Conservation (phyloP, 805 yeast species). For the Candida chilensis region DNA sequence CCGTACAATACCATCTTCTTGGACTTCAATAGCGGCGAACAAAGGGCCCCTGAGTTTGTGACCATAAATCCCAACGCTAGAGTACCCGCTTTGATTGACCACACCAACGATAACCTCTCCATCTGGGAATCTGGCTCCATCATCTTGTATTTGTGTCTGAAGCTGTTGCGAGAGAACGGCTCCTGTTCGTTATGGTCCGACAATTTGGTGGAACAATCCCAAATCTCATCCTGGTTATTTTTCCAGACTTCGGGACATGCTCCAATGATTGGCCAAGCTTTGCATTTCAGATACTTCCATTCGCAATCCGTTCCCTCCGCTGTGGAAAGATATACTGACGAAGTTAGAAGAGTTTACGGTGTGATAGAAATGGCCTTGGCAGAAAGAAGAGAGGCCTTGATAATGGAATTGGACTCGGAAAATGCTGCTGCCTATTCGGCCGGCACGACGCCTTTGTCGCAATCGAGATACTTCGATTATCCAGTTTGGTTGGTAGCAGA, state of each 20-base stretch:
- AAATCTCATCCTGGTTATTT: conserved; percentile 81
- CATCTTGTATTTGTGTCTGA: conserved; percentile 70
- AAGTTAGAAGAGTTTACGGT: conserved; percentile 87
- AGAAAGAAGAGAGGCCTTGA: conserved; percentile 81
- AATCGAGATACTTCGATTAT: conserved; percentile 79
- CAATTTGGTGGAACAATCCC: conserved; percentile 70
- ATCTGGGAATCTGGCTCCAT: conserved; percentile 97
- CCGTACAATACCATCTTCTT: conserved; percentile 74
- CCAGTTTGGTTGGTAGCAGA: conserved; percentile 96
- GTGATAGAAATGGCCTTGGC: conserved; percentile 94
- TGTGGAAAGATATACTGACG: conserved; percentile 84
- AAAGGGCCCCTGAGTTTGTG: conserved; percentile 87
- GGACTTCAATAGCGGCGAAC: conserved; percentile 86
- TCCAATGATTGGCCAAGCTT: conserved; percentile 97
- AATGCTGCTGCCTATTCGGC: conserved; percentile 82
- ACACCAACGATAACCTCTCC: conserved; percentile 66
- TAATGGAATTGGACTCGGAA: conserved; percentile 82
- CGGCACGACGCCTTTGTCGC: conserved; percentile 82
- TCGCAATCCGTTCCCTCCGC: conserved; percentile 81
- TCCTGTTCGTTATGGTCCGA: conserved; percentile 74
- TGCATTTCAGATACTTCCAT: conserved; percentile 89
- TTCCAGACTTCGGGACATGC: conserved; percentile 97
- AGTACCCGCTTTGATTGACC: conserved; percentile 91
- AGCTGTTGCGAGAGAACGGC: conserved; percentile 52
- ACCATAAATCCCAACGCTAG: conserved; percentile 94